phyloP scores from a whole-genome alignment of 2,329 filamentous ascomycete genomes.

The Apiospora rasikravindrae region DNA sequence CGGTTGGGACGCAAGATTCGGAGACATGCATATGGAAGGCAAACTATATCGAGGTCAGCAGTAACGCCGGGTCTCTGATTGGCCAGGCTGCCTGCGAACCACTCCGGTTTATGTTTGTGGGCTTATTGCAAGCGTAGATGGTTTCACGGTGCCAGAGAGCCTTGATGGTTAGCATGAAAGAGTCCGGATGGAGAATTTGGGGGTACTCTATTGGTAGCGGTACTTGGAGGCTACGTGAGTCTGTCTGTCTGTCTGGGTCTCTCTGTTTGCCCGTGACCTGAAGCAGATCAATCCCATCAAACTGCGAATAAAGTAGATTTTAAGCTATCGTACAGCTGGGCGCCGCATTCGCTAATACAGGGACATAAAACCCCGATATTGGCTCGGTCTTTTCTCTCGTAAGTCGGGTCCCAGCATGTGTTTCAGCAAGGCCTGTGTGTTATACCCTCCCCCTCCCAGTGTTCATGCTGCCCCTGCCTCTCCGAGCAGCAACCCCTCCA shows the following conservation, averaged over 20 bases:
- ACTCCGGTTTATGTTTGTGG: not conserved
- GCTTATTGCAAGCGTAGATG: not conserved
- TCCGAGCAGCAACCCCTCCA: not conserved
- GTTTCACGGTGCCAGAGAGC: not conserved
- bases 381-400: not conserved
- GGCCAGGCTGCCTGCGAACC: not conserved
- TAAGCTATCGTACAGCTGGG: not conserved
- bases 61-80: not conserved
- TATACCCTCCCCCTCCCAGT: too few relatives aligned
- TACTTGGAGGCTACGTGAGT: not conserved
- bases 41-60: constrained; percentile 13
- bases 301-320: not conserved
- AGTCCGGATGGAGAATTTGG: constrained; percentile 6
- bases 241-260: too few relatives aligned
- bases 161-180: constrained; percentile 1
- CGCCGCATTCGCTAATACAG: not conserved
- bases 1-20: constrained; percentile 4
- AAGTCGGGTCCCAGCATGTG: not conserved
- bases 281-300: not conserved
- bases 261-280: not conserved
- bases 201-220: not conserved
- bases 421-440: not conserved
- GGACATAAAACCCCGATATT: not conserved
- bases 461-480: too few relatives aligned
- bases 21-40: constrained; percentile 8